These are phyloP conservation scores for Bruguiera parviflora DNA, from an alignment of 345 rosid species.

Conservation along the genomic window DNA sequence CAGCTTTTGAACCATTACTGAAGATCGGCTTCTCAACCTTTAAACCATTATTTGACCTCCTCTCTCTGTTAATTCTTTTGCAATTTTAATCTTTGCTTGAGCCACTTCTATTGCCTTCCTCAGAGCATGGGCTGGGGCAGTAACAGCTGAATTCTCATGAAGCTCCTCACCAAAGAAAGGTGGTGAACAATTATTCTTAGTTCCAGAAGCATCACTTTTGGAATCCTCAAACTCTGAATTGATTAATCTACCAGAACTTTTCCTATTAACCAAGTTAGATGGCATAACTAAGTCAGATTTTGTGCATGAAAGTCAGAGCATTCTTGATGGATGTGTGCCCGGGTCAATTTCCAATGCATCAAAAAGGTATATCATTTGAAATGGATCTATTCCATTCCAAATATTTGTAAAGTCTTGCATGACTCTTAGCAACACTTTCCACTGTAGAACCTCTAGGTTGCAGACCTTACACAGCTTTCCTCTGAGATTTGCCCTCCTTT, in stretches of 20 bases:
- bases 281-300: not conserved
- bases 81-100: conserved; percentile 62
- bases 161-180: conserved; percentile 62
- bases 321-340: conserved; percentile 25
- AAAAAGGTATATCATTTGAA: conserved; percentile 35
- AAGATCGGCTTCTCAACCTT: conserved; percentile 42
- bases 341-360: conserved; percentile 37
- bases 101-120: conserved; percentile 86
- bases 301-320: conserved; percentile 30
- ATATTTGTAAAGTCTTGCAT: conserved; percentile 20
- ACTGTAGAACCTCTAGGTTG: conserved; percentile 18
- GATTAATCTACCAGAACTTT: conserved; percentile 23
- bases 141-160: conserved; percentile 71
- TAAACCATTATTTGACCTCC: conserved; percentile 27
- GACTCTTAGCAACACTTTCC: conserved; percentile 19
- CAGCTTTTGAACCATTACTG: conserved; percentile 30
- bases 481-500: conserved; percentile 25
- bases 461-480: conserved; percentile 28
- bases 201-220: conserved; percentile 35
- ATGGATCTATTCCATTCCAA: conserved; percentile 32
- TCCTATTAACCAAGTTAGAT: conserved; percentile 16
- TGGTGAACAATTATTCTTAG: conserved; percentile 42
- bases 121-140: conserved; percentile 84
- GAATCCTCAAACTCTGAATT: conserved; percentile 33
- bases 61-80: conserved; percentile 72